Conservation (phyloP, 441 rosid species). For the Daphne laureola region DNA sequence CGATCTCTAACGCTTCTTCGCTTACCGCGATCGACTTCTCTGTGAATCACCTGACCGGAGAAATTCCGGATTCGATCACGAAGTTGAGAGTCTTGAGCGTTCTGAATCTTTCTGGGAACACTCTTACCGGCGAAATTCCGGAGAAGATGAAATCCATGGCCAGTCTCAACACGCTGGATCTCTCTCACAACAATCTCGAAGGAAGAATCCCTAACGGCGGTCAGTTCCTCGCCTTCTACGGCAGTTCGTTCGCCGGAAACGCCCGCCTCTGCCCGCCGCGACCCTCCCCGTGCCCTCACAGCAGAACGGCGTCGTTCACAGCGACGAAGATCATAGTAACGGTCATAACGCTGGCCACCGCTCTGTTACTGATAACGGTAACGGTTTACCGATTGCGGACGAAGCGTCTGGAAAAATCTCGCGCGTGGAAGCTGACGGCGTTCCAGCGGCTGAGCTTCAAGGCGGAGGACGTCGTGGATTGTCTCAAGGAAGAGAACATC, state of each 20-base stretch:
- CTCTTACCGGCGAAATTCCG: constrained; percentile 59
- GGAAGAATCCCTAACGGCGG: constrained; percentile 67
- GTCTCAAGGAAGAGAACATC: constrained; percentile 77
- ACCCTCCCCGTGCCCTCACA: constrained; percentile 30
- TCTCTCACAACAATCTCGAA: constrained; percentile 52
- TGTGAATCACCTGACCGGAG: constrained; percentile 47
- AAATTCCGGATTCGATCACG: constrained; percentile 42
- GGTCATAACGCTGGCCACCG: constrained; percentile 30
- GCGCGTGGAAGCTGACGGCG: constrained; percentile 74
- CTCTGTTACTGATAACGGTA: constrained; percentile 27
- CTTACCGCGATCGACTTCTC: constrained; percentile 60
- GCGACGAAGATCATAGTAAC: constrained; percentile 40
- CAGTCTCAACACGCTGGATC: constrained; percentile 69
- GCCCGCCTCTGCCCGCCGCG: constrained; percentile 50
- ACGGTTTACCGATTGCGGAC: constrained; percentile 40
- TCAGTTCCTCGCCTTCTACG: constrained; percentile 65
- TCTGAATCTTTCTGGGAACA: constrained; percentile 58
- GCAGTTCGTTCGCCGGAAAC: constrained; percentile 57
- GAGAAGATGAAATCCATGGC: constrained; percentile 54
- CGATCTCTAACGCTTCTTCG: constrained; percentile 34
- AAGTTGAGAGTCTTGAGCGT: constrained; percentile 37
- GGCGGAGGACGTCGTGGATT: constrained; percentile 69
- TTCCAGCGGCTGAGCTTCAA: constrained; percentile 71
- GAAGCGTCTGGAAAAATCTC: constrained; percentile 36
- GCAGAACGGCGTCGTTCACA: constrained; percentile 25